These are phyloP conservation scores for Podaxis rugospora DNA, from an alignment of 768 basidiomycete species.

Conservation along the genomic window DNA sequence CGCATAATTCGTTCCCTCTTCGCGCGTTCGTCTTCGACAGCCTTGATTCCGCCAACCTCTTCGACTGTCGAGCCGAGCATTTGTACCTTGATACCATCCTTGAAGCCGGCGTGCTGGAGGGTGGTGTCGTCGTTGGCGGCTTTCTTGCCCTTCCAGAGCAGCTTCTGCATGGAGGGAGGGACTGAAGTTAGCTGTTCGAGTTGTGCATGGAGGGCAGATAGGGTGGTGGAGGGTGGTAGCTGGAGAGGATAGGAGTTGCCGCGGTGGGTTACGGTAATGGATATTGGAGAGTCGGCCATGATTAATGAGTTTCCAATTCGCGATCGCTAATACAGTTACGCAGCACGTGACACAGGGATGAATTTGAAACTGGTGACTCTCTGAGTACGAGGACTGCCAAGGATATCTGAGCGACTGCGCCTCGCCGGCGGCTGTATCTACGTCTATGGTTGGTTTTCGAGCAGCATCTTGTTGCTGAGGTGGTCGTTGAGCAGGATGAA, in stretches of 20 bases:
- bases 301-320: not conserved
- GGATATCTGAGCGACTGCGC: too few species aligned
- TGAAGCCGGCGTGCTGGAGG: constrained; percentile 47
- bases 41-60: constrained; percentile 52
- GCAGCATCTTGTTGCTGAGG: too few species aligned
- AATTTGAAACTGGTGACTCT: too few species aligned
- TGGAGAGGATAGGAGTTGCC: constrained; percentile 45
- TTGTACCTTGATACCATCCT: constrained; percentile 62
- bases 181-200: constrained; percentile 65
- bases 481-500: too few species aligned
- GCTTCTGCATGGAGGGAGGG: constrained; percentile 63
- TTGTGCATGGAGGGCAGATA: constrained; percentile 44
- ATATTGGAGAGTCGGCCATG: not conserved
- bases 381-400: too few species aligned
- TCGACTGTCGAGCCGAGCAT: constrained; percentile 62
- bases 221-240: constrained; percentile 42
- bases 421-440: too few species aligned
- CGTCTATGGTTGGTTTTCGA: too few species aligned
- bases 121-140: constrained; percentile 25
- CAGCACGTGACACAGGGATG: not conserved
- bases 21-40: constrained; percentile 53
- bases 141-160: constrained; percentile 69
- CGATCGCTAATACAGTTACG: not conserved
- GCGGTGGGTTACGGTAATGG: constrained; percentile 39
- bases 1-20: constrained; percentile 53